Conservation (phyloP, 352 stramenopile species). For the Pythium volutum region DNA sequence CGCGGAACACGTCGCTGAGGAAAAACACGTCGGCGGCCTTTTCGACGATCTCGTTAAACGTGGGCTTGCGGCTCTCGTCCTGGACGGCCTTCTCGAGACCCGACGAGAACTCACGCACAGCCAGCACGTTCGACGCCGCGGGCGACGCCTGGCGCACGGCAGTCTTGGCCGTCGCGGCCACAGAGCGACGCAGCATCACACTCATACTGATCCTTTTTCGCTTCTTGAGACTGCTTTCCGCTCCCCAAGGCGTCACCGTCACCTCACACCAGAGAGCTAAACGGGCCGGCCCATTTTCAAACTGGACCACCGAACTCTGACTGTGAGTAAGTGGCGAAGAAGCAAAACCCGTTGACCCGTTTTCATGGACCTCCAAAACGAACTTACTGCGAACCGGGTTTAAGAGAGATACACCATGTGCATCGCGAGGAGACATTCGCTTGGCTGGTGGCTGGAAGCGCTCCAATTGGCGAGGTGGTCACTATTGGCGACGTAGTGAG, state of each 20-base stretch:
- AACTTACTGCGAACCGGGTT: constrained; percentile 16
- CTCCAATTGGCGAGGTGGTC: constrained; percentile 11
- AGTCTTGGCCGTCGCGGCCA: constrained; percentile 29
- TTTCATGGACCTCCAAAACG: constrained; percentile 15
- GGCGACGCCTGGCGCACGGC: constrained; percentile 17
- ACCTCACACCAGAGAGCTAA: constrained; percentile 26
- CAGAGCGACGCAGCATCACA: constrained; percentile 58
- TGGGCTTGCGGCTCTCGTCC: constrained; percentile 50
- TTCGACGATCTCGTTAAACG: constrained; percentile 68
- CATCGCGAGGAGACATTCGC: constrained; percentile 24
- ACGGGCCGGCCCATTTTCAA: constrained; percentile 1
- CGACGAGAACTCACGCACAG: constrained; percentile 27
- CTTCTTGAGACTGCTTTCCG: neutral
- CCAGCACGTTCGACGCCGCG: constrained; percentile 17
- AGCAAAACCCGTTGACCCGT: constrained; percentile 15
- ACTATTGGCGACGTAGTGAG: neutral
- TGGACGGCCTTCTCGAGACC: constrained; percentile 16
- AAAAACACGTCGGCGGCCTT: constrained; percentile 86
- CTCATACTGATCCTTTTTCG: constrained; percentile 16
- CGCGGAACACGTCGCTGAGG: constrained; percentile 75
- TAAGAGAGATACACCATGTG: constrained; percentile 4
- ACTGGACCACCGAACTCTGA: constrained; percentile 19
- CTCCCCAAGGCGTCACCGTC: neutral
- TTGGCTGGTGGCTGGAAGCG: constrained; percentile 15
- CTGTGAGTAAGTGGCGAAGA: too few species aligned